Evolutionary conservation across 257 asterid species (phyloP).

Genomic region (Knoxia roxburghii): DNA sequence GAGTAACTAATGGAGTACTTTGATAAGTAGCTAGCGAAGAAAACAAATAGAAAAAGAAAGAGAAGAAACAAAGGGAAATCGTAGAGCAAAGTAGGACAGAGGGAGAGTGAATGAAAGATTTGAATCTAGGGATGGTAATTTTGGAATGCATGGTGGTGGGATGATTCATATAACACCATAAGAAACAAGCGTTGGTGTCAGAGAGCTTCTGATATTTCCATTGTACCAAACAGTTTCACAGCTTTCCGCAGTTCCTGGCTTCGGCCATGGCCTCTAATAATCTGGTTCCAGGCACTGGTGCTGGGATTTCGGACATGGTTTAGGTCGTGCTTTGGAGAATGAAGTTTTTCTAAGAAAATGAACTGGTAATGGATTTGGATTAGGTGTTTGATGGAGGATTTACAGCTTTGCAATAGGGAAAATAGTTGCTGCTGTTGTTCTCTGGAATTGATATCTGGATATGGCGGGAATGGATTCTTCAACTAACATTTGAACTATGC

Average conservation of each 20-base stretch:
- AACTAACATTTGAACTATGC: conserved; percentile 31
- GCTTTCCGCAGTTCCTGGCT: conserved; percentile 32
- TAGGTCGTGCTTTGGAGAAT: conserved; percentile 53
- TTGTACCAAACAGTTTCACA: conserved; percentile 28
- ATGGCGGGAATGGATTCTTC: conserved; percentile 36
- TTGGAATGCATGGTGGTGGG: no score
- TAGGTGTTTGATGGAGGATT: conserved; percentile 34
- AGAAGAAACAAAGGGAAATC: no score
- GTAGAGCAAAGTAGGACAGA: no score
- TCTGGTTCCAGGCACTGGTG: conserved; percentile 61
- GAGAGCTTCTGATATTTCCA: conserved; percentile 38
- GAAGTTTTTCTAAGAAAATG: conserved; percentile 52
- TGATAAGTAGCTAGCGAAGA: no score
- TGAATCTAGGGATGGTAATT: no score
- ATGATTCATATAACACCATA: no score
- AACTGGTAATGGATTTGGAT: conserved; percentile 58
- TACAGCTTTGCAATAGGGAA: conserved; percentile 46
- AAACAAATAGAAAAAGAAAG: no score
- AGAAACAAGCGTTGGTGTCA: no score
- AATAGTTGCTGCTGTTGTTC: conserved; percentile 47
- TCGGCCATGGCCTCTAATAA: conserved; percentile 42
- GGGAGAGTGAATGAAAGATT: no score
- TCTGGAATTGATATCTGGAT: conserved; percentile 28
- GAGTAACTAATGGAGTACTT: no score
- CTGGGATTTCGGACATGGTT: conserved; percentile 44